Evolutionary conservation across 2,329 filamentous ascomycete species (phyloP).

Genomic region (Cladosporium austrohemisphaericum): DNA sequence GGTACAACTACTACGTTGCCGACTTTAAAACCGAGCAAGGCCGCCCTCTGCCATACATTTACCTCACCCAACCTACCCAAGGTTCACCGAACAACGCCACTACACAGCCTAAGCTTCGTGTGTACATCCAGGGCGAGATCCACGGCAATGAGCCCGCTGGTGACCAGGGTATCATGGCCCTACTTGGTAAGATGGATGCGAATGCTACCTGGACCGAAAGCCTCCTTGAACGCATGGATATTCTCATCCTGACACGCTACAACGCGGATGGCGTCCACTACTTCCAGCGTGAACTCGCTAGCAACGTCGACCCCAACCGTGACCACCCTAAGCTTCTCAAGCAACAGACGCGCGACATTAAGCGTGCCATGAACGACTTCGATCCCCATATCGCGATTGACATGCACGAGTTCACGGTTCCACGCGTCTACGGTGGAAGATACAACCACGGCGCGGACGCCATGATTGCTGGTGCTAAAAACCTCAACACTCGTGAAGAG

Average conservation of each 20-base stretch:
- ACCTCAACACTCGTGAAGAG: conserved; percentile 26
- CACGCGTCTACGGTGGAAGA: conserved; percentile 24
- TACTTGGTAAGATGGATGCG: conserved; percentile 35
- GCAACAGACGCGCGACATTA: conserved; percentile 31
- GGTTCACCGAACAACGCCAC: conserved; percentile 3
- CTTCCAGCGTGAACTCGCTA: conserved; percentile 24
- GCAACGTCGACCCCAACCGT: conserved; percentile 23
- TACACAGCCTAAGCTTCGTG: conserved; percentile 28
- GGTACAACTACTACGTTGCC: conserved; percentile 18
- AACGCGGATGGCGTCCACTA: conserved; percentile 23
- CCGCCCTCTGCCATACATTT: conserved; percentile 19
- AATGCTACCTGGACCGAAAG: conserved; percentile 32
- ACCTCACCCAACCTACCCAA: conserved; percentile 13
- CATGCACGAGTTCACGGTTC: conserved; percentile 34
- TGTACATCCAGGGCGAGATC: conserved; percentile 37
- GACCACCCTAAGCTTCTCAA: conserved; percentile 31
- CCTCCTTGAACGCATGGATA: conserved; percentile 33
- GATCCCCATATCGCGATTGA: conserved; percentile 33
- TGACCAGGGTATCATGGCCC: conserved; percentile 35
- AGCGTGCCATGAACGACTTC: conserved; percentile 29
- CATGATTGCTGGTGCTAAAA: conserved; percentile 25
- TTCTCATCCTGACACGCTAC: conserved; percentile 19
- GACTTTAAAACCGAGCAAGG: conserved; percentile 21
- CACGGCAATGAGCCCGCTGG: conserved; percentile 39
- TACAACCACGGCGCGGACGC: conserved; percentile 34